These are phyloP conservation scores for Debaryomyces tyrocola DNA, from an alignment of 805 yeast genomes.

Conservation along the genomic window DNA sequence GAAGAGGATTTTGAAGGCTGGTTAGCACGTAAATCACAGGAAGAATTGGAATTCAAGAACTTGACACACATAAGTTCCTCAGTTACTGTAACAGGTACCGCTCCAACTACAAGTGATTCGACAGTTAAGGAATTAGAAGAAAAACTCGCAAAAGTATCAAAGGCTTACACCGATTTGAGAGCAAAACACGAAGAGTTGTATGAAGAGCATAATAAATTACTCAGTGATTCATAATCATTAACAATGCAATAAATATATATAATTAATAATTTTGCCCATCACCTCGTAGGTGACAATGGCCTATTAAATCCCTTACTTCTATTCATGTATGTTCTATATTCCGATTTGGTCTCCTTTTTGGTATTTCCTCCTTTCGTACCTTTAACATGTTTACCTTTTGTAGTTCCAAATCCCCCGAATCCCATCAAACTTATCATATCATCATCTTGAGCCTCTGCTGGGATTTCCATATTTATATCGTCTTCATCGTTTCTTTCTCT, in stretches of 20 bases:
- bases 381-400: slow-evolving; percentile 56
- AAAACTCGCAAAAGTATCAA: slow-evolving; percentile 50
- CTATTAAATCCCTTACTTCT: slow-evolving; percentile 56
- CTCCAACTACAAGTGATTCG: not conserved
- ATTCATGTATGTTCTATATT: slow-evolving; percentile 62
- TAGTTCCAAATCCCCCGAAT: slow-evolving; percentile 52
- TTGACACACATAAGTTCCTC: slow-evolving; percentile 41
- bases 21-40: slow-evolving; percentile 46
- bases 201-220: slow-evolving; percentile 46
- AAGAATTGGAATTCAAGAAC: slow-evolving; percentile 54
- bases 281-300: slow-evolving; percentile 48
- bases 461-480: slow-evolving; percentile 4
- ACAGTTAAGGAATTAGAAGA: slow-evolving; percentile 33
- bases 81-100: slow-evolving; percentile 21
- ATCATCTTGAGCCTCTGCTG: slow-evolving; percentile 10
- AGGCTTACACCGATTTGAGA: slow-evolving; percentile 60
- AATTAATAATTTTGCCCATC: not conserved
- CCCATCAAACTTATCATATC: slow-evolving; percentile 55
- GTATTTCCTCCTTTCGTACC: slow-evolving; percentile 49
- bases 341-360: slow-evolving; percentile 38
- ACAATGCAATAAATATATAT: not conserved
- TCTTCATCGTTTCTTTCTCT: slow-evolving; percentile 23
- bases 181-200: slow-evolving; percentile 59
- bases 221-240: slow-evolving; percentile 12
- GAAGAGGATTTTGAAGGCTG: slow-evolving; percentile 48